Conservation (phyloP, 345 rosid species). For the Moricandia moricandioides region DNA sequence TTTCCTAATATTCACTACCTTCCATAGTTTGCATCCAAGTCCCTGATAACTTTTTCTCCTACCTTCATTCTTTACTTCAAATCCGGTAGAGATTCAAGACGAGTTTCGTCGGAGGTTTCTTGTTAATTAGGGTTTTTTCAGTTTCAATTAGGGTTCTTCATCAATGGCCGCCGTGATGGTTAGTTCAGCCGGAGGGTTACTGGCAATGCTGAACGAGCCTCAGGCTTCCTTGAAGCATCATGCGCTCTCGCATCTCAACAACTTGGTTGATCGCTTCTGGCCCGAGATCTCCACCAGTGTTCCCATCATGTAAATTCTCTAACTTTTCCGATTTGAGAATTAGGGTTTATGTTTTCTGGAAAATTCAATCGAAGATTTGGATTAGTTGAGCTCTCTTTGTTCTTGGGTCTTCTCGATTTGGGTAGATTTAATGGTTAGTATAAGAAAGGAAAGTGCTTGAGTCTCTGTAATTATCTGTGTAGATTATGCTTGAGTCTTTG, state of each 20-base stretch:
- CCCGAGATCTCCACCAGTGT: conserved; percentile 99
- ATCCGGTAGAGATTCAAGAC: conserved; percentile 16
- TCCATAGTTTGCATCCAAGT: too few relatives aligned
- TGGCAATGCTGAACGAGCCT: conserved; percentile 91
- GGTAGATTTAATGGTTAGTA: conserved; percentile 6
- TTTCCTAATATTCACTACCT: too few relatives aligned
- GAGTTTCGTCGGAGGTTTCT: conserved; percentile 5
- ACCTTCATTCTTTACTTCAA: too few relatives aligned
- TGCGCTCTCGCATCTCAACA: conserved; percentile 82
- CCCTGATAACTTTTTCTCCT: too few relatives aligned
- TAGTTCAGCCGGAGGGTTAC: conserved; percentile 88
- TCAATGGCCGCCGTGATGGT: conserved; percentile 66
- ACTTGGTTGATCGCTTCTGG: conserved; percentile 87
- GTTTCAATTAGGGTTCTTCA: conserved; percentile 11
- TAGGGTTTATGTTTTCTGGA: conserved; percentile 29
- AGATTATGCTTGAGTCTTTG: neutral
- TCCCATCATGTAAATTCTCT: conserved; percentile 61
- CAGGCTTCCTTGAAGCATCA: conserved; percentile 83
- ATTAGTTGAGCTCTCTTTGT: conserved; percentile 5
- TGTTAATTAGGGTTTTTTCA: neutral
- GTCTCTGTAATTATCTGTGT: neutral
- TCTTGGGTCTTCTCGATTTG: conserved; percentile 9
- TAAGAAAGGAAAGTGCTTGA: neutral
- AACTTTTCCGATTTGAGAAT: conserved; percentile 10
- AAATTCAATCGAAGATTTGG: neutral